Evolutionary conservation across 2,329 filamentous ascomycete species (phyloP).

Genomic region (Basipetospora chlamydospora): DNA sequence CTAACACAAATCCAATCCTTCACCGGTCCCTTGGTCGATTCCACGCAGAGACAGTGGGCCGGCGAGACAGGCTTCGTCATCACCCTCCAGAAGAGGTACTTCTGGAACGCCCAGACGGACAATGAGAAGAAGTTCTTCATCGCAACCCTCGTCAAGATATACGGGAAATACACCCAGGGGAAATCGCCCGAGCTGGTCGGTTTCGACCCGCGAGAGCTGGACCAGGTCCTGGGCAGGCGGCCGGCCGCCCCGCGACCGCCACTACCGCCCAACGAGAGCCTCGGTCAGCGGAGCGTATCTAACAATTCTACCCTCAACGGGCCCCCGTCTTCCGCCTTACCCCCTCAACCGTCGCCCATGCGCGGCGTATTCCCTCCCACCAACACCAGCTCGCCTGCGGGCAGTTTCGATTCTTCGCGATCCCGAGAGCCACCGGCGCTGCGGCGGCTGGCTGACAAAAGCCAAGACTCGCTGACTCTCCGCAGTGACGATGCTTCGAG

Average conservation of each 20-base stretch:
- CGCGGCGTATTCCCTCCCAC: constrained; percentile 7
- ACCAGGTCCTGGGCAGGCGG: constrained; percentile 50
- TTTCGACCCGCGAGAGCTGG: constrained; percentile 68
- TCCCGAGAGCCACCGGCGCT: constrained; percentile 27
- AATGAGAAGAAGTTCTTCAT: constrained; percentile 99
- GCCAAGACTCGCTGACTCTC: constrained; percentile 44
- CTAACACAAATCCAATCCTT: constrained; percentile 73
- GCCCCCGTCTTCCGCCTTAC: constrained; percentile 16
- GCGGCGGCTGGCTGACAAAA: constrained; percentile 35
- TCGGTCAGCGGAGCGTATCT: constrained; percentile 1
- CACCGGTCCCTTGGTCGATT: constrained; percentile 41
- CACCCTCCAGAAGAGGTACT: constrained; percentile 86
- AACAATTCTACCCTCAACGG: not conserved
- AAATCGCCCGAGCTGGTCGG: constrained; percentile 64
- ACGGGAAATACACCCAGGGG: constrained; percentile 86
- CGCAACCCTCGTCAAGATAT: constrained; percentile 90
- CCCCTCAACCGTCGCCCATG: constrained; percentile 18
- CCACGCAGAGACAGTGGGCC: constrained; percentile 60
- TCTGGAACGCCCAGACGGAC: constrained; percentile 83
- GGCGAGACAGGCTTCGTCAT: constrained; percentile 74
- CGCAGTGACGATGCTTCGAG: constrained; percentile 37
- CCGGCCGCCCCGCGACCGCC: constrained; percentile 17
- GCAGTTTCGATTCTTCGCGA: constrained; percentile 35
- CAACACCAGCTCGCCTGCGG: constrained; percentile 28
- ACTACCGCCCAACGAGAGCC: constrained; percentile 8